Conservation (phyloP, 225 moss, liverwort and hornwort genomes). For the Bryoerythrophyllum caledonicum region DNA sequence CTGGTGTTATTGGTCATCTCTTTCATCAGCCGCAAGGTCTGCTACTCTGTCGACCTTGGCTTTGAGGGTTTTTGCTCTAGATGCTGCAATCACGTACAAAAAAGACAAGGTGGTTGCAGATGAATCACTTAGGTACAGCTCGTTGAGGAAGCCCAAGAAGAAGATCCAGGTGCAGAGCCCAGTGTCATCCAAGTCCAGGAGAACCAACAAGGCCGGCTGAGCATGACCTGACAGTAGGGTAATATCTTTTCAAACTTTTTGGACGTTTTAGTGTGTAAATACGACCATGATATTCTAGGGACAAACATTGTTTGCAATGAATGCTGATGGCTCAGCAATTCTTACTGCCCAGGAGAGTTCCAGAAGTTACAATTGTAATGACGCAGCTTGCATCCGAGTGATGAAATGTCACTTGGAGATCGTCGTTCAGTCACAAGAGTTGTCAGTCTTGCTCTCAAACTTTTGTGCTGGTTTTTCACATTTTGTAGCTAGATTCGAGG, state of each 20-base stretch:
- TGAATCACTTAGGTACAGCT: constrained; percentile 33
- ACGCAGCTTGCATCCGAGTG: constrained; percentile 30
- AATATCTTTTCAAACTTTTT: constrained; percentile 12
- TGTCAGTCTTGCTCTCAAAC: neutral
- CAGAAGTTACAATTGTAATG: constrained; percentile 27
- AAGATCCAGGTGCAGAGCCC: constrained; percentile 35
- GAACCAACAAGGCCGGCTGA: constrained; percentile 36
- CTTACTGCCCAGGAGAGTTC: constrained; percentile 33
- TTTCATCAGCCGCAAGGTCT: constrained; percentile 87
- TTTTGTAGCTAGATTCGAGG: constrained; percentile 4
- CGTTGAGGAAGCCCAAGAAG: constrained; percentile 46
- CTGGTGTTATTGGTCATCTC: constrained; percentile 97
- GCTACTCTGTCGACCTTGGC: constrained; percentile 79
- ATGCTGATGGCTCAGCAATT: constrained; percentile 48
- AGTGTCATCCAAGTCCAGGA: constrained; percentile 46
- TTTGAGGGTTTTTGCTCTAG: constrained; percentile 74
- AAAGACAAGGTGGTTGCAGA: constrained; percentile 45
- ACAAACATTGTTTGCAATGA: constrained; percentile 61
- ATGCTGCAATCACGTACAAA: constrained; percentile 69
- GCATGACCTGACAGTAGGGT: constrained; percentile 20
- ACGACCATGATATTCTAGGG: constrained; percentile 38
- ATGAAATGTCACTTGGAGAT: constrained; percentile 12
- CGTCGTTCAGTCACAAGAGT: constrained; percentile 8
- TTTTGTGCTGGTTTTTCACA: constrained; percentile 19
- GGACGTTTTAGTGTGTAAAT: constrained; percentile 44